Evolutionary conservation across 2,329 filamentous ascomycete species (phyloP).

Genomic region (Xylariaceae sp.): DNA sequence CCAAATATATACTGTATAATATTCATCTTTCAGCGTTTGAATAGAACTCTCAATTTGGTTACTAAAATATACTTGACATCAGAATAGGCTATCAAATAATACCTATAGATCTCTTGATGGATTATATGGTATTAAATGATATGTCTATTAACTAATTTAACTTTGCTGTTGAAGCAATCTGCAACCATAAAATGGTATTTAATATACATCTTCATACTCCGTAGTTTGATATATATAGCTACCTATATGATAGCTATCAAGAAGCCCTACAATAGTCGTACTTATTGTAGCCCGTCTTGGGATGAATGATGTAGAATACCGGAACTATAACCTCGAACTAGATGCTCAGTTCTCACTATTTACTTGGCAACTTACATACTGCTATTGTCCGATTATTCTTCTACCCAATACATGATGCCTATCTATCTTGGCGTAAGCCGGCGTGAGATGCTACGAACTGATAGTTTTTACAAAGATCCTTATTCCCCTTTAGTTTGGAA

Average conservation of each 20-base stretch:
- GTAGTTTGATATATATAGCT: slow-evolving; percentile 1
- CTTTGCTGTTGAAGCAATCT: too few species aligned
- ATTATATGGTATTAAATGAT: too few species aligned
- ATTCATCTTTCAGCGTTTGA: background rate
- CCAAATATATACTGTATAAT: background rate
- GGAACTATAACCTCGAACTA: too few species aligned
- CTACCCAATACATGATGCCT: background rate
- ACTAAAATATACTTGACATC: background rate
- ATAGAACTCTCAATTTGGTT: background rate
- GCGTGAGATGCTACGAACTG: background rate
- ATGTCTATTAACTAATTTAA: too few species aligned
- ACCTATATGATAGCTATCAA: background rate
- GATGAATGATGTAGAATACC: too few species aligned
- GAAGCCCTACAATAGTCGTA: too few species aligned
- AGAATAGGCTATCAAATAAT: background rate
- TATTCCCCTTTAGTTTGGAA: background rate
- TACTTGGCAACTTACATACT: background rate
- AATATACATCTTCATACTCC: background rate
- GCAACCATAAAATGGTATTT: too few species aligned
- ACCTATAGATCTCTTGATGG: too few species aligned
- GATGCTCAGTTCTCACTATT: background rate
- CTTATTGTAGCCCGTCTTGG: too few species aligned
- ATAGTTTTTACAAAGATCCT: background rate
- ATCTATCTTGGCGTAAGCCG: background rate
- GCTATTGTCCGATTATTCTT: background rate